Base-by-base conservation (phyloP, 768 basidiomycete species). In the Filobasidium floriforme region DNA sequence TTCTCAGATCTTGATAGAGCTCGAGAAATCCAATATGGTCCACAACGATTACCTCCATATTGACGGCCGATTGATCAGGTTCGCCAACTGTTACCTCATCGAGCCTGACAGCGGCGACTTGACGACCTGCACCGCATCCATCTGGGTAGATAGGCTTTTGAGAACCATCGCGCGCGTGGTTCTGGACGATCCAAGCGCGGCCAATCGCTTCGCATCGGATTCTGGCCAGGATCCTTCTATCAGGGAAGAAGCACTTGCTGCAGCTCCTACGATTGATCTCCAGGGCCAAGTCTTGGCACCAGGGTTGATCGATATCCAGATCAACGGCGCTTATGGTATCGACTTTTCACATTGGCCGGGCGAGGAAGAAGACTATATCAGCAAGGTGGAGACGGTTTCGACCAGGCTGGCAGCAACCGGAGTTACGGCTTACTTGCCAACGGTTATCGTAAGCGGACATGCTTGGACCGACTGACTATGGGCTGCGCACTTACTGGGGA, bases 251-350 rank as follows among this genome's bases (percentile, higher is more conserved):
- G 86, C 67, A 80, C 89, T 59, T 89, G 89, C 5, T 82, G 80
- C 67, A 83, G 80, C 67, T 80, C 24, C 46, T 19, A 51, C 18
- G 12, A 82, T 92, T 62, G 87, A 92, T 73, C 79, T 92, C 5
- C 82, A 81, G 0, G 90, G 90, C 19, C 86, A 87, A 76, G 87
- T 92, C 70, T 80, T 92, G 43, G 88, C 88, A 86, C 91, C 91
- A 1, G 91, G 91, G 1, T 84, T 88, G 72, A 83, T 93, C 60
- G 92, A 93, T 79, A 85, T 88, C n/a, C 92, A 94, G 73, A 86
- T 93, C 68, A 93, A 93, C 69, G 92, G 92, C 43, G 92, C 86
- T 5, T 76, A 67, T 65, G 75, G 74, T 7, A 62, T 75, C 26
- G 75, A 76, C 61, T 72, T 73, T 32, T 71, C 71, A 22, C 72